Base-by-base conservation (phyloP, 768 basidiomycete species). In the Cubamyces lactineus region DNA sequence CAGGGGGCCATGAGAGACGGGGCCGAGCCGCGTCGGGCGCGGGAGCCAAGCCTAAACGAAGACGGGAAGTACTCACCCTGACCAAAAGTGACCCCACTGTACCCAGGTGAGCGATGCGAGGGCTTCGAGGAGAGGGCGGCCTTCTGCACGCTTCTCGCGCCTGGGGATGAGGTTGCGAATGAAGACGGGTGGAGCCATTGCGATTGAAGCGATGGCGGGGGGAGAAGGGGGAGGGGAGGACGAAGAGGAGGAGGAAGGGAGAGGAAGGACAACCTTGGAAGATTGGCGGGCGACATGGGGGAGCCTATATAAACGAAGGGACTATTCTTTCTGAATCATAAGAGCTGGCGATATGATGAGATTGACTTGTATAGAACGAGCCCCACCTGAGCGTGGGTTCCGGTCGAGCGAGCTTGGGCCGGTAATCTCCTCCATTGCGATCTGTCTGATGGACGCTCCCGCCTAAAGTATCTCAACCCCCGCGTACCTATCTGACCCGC, bases 11-110 rank as follows among this genome's bases (percentile, higher is more conserved):
- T 11, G 39, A 24, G 26, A 15, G 12, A 38, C 24, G 39, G 52
- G 12, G 40, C 34, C 40, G 54, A 53, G 45, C n/a, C n/a, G n/a
- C n/a, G 40, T 56, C 69, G 57, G 56, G 17, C 57, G 30, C 53
- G 47, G 51, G 23, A 45, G 42, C 53, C 24, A 43, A 23, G 51
- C 40, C 50, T 28, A 47, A 11, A 41, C 26, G 24, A 38, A 23
- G 48, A 34, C 47, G 26, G 47, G 23, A 38, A 34, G 30, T 38
- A 66, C 72, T 8, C 40, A 73, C 72, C 87, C 86, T 45, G 81
- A 78, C 70, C 79, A 84, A 71, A 87, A 87, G 53, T 84, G 79
- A 4, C 80, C 81, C 77, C 81, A 83, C 65, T 88, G 86, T 3
- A 84, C 65, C 74, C 75, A 82, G 1, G 79, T 83, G 52, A 88